Base-by-base conservation (phyloP, 441 rosid genomes). In the Adansonia rubrostipa region DNA sequence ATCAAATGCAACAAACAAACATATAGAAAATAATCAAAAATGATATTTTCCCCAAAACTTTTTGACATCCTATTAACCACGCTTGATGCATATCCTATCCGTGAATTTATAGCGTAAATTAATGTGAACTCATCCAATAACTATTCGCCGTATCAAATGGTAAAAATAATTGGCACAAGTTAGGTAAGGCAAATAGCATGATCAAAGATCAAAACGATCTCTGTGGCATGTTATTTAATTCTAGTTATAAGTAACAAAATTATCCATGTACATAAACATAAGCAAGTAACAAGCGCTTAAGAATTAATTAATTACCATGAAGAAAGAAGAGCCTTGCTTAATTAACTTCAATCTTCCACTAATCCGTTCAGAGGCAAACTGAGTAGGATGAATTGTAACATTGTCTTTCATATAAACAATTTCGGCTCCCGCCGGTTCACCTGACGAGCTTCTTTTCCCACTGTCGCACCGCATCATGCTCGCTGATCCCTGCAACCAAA, bases 311-410 rank as follows among this genome's bases (percentile, higher is more conserved):
- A 28, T 63, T 86, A 95, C 99, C 97, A 97, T 76, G 66, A 87
- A 90, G 45, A 97, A 93, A 77, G 90, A 71, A 42, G 88, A 81
- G 61, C 88, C 91, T 85, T 94, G 98, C 86, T 91, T 97, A 75
- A 92, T 92, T 71, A 97, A 84, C 95, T 87, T 97, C 84, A 97
- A 85, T 77, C 97, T 82, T 51, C 99, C 99, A 77, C 97, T 87
- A 81, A 96, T 94, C 87, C 98, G 85, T 87, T 94, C 97, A 17
- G 95, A 93, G 42, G 94, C 95, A 78, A 84, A 87, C 90, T 93
- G 99, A 80, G 97, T 90, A 9, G 98, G 98, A 85, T 96, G 98
- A 84, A 96, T 94, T 15, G 99, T 80, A 50, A 96, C 98, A 54
- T 96, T 93, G 79, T 94, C 98, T 77, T 94, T 94, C 75, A 44